These are phyloP conservation scores for Chaetomium olivaceum DNA, from an alignment of 2,329 filamentous ascomycete genomes.

Conservation along the genomic window DNA sequence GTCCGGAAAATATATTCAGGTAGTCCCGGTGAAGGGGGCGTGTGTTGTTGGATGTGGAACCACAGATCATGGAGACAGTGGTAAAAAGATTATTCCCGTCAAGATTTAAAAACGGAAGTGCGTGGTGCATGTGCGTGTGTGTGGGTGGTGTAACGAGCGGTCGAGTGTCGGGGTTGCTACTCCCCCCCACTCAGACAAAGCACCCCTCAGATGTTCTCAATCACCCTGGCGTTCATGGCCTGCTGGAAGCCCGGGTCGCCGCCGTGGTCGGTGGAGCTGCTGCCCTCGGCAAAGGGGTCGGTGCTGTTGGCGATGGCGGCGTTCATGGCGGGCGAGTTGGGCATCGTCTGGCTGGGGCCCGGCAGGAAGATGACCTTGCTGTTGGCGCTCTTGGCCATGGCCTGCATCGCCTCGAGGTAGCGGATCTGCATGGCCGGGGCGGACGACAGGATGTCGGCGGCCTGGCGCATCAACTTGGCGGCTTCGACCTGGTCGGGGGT, in stretches of 20 bases:
- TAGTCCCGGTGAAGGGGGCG: background rate
- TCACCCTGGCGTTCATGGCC: constrained; percentile 76
- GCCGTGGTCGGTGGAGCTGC: constrained; percentile 42
- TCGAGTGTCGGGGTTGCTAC: background rate
- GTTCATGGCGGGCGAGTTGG: constrained; percentile 43
- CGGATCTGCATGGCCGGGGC: constrained; percentile 98
- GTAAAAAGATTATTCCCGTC: background rate
- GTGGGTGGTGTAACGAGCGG: background rate
- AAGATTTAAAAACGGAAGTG: background rate
- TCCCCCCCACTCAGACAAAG: background rate
- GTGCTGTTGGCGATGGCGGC: constrained; percentile 44
- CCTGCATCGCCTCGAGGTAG: constrained; percentile 97
- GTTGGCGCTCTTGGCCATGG: constrained; percentile 94
- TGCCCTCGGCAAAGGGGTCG: constrained; percentile 42
- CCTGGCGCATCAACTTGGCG: constrained; percentile 89
- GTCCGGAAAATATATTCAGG: background rate
- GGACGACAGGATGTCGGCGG: constrained; percentile 87
- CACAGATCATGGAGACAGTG: background rate
- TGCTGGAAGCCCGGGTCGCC: constrained; percentile 68
- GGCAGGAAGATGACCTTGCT: constrained; percentile 85
- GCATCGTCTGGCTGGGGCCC: constrained; percentile 62
- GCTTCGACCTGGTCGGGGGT: constrained; percentile 65
- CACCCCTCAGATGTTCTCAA: constrained; percentile 75
- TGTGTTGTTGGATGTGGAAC: background rate
- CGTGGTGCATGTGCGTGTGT: background rate